A percentile compares a stretch with the other conserved stretches of the same genome.
Conservation (phyloP, 164 flowering plant genomes). For the Sextonia rubra region DNA sequence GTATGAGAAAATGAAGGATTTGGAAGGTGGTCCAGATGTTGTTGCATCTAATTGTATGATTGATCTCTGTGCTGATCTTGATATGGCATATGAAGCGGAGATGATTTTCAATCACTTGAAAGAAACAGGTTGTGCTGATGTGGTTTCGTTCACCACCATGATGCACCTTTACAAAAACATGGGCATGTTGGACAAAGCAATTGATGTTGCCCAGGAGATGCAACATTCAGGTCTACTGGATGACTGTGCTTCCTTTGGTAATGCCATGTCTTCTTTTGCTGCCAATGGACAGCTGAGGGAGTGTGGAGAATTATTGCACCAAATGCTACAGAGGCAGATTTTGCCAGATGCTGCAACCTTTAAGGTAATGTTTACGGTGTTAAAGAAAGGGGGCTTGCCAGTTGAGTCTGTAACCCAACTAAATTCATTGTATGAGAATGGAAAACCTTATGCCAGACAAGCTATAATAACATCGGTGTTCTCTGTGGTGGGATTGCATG, state of each 20-base stretch:
- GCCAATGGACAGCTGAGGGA: slow-evolving; percentile 55
- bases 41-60: slow-evolving; percentile 86
- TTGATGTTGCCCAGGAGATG: slow-evolving; percentile 77
- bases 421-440: slow-evolving; percentile 46
- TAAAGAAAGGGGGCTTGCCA: slow-evolving; percentile 62
- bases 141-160: slow-evolving; percentile 71
- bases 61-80: slow-evolving; percentile 67
- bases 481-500: slow-evolving; percentile 60
- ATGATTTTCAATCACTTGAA: slow-evolving; percentile 45
- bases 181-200: slow-evolving; percentile 79
- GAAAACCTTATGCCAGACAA: slow-evolving; percentile 58
- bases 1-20: slow-evolving; percentile 48
- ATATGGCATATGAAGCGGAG: slow-evolving; percentile 71
- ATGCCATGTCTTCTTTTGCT: slow-evolving; percentile 70
- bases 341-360: slow-evolving; percentile 58
- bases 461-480: slow-evolving; percentile 57
- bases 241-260: slow-evolving; percentile 55
- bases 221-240: slow-evolving; percentile 57
- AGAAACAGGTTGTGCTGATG: slow-evolving; percentile 60
- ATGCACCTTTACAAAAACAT: slow-evolving; percentile 69
- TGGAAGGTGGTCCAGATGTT: slow-evolving; percentile 64
- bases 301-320: slow-evolving; percentile 69
- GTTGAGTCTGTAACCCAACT: slow-evolving; percentile 62
- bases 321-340: slow-evolving; percentile 57
- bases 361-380: slow-evolving; percentile 49